Evolutionary conservation across 2,329 filamentous ascomycete genomes (phyloP).

Genomic region (Penicillium sp.): DNA sequence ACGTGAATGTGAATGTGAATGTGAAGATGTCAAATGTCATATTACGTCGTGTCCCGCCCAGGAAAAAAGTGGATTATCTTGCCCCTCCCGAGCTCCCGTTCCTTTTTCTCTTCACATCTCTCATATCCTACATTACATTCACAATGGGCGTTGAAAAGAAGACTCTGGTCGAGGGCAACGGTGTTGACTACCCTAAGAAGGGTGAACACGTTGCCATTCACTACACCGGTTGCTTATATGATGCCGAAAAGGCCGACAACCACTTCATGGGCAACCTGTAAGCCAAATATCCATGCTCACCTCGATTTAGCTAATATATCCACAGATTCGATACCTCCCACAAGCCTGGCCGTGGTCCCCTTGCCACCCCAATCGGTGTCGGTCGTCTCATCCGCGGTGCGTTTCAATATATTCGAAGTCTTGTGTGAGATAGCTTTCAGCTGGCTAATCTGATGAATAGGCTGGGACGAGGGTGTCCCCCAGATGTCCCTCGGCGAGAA

Average conservation of each 20-base stretch:
- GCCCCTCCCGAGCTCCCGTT: conserved; percentile 1
- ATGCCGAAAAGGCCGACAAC: conserved; percentile 56
- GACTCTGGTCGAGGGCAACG: conserved; percentile 60
- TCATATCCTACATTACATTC: conserved; percentile 5
- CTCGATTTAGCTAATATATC: neutral
- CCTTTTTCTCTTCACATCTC: neutral
- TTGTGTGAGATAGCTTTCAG: neutral
- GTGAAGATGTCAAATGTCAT: no score
- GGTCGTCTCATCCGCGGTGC: conserved; percentile 84
- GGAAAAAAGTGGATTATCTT: conserved; percentile 7
- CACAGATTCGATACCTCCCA: conserved; percentile 84
- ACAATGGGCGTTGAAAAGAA: conserved; percentile 73
- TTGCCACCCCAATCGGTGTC: conserved; percentile 74
- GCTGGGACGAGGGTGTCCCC: conserved; percentile 80
- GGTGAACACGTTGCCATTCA: conserved; percentile 80
- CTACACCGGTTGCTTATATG: conserved; percentile 86
- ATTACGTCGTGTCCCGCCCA: conserved; percentile 3
- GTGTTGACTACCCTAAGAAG: conserved; percentile 56
- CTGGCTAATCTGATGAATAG: conserved; percentile 31
- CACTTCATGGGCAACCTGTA: conserved; percentile 69
- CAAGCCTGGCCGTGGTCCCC: conserved; percentile 63
- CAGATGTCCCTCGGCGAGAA: conserved; percentile 91
- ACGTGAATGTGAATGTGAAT: no score
- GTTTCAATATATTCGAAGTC: conserved; percentile 15
- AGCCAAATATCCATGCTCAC: conserved; percentile 32